Evolutionary conservation across 768 basidiomycete species (phyloP), one percentile per base, ranked within the genome.

Genomic region (Auriscalpium vulgare): DNA sequence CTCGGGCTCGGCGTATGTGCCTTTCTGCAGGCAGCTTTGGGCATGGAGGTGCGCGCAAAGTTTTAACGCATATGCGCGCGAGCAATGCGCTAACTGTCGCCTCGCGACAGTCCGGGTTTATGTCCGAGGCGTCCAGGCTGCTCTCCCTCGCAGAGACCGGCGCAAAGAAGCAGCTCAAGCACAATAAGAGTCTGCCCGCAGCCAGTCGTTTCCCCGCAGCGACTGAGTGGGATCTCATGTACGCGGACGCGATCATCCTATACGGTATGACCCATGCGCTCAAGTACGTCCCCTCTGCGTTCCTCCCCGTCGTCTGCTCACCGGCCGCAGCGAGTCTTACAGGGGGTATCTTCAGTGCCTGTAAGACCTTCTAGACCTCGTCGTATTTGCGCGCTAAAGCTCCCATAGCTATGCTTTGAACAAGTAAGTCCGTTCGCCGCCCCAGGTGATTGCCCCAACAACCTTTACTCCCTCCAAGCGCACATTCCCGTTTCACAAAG

Each of bases 311-410:
- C 34, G n/a, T 17, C 38, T 40, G 10, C 11, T 8, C 35, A 17
- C n/a, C 40, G 13, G 21, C 40, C 52, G 16, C 55, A 88, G 85
- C 55, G 88, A 90, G 69, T 82, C 83, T 1, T 88, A 88, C 67
- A 82, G 80, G 74, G 88, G 88, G 36, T 90, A 90, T 65, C 62
- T 89, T 8, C 87, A 88, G 61, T 89, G 87, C 72, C 74, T 89
- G 81, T 88, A 68, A 68, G 77, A 76, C 9, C 59, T 57, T 48
- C 17, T 14, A 45, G 49, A 49, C 10, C 29, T 48, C 37, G 1
- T 49, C 47, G 17, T 19, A 11, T 23, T 3, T 29, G 14, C 34
- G 47, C 56, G 54, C n/a, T n/a, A n/a, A 13, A 61, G 63, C 14
- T 66, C 62, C 65, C 10, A 16, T 56, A 76, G 76, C 51, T 77